Evolutionary conservation across 257 asterid species (phyloP).

Genomic region (Paraleonurus japonicus): DNA sequence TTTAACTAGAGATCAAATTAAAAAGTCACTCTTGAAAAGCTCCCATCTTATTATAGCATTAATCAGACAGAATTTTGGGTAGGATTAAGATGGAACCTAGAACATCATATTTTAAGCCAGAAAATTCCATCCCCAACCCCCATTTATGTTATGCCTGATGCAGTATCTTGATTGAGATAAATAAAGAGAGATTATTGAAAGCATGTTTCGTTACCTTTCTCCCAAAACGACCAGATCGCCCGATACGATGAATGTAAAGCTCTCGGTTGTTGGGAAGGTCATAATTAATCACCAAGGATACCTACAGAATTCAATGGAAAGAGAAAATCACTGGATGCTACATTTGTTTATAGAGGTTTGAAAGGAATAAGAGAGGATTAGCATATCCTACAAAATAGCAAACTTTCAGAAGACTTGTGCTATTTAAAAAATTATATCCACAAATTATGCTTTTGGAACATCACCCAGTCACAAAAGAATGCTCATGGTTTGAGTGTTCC

Average conservation of each 20-base stretch:
- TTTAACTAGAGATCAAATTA: not conserved
- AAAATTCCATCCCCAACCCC: not conserved
- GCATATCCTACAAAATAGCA: not conserved
- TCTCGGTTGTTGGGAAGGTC: constrained; percentile 98
- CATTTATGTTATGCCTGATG: not conserved
- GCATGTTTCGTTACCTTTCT: constrained; percentile 60
- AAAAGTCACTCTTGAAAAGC: not conserved
- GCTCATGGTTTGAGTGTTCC: not conserved
- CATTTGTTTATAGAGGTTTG: not conserved
- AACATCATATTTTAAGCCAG: not conserved
- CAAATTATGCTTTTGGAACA: not conserved
- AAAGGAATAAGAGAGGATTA: not conserved
- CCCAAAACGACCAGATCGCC: constrained; percentile 98
- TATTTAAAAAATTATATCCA: not conserved
- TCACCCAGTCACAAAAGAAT: not conserved
- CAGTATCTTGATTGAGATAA: not conserved
- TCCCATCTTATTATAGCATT: not conserved
- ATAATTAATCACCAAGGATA: constrained; percentile 89
- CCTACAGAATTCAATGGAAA: constrained; percentile 39
- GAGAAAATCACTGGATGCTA: not conserved
- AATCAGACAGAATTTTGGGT: not conserved
- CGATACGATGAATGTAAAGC: constrained; percentile 94
- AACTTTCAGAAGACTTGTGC: not conserved
- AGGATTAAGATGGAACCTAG: not conserved
- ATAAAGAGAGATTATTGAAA: not conserved